phyloP scores from a whole-genome alignment of 1,284 basidiomycete species.

The Malassezia sp. region DNA sequence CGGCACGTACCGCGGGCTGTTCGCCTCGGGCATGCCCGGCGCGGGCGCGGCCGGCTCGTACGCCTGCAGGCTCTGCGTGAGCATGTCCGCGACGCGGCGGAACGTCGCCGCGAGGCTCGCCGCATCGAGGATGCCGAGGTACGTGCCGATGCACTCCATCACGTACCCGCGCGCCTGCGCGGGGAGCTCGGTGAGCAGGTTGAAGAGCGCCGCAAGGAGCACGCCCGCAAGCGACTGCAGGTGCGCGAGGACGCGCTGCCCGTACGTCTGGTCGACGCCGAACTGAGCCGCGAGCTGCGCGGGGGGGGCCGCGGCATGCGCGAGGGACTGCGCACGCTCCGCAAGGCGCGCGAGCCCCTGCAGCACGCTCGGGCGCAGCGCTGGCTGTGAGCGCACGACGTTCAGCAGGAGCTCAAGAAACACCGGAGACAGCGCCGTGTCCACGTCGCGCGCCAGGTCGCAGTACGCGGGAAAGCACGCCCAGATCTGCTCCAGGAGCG shows the following conservation, averaged over 20 bases:
- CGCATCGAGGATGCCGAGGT: conserved; percentile 62
- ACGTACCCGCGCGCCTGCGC: conserved; percentile 67
- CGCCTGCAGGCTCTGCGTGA: conserved; percentile 59
- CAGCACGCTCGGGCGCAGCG: conserved; percentile 69
- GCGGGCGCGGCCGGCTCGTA: conserved; percentile 17
- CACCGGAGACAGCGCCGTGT: conserved; percentile 24
- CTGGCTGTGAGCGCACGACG: conserved; percentile 74
- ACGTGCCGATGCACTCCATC: conserved; percentile 78
- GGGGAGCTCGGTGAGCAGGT: conserved; percentile 78
- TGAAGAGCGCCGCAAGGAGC: conserved; percentile 88
- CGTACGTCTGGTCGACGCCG: conserved; percentile 55
- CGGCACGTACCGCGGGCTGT: conserved; percentile 22
- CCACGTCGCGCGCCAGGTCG: conserved; percentile 73
- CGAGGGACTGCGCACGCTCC: conserved; percentile 57
- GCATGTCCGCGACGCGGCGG: conserved; percentile 63
- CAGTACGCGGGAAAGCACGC: conserved; percentile 55
- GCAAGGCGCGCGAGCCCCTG: conserved; percentile 70
- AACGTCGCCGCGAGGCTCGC: conserved; percentile 64
- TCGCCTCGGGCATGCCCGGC: conserved; percentile 14
- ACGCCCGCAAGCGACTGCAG: conserved; percentile 71
- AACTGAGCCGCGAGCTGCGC: conserved; percentile 52
- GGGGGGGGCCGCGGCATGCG: conserved; percentile 49
- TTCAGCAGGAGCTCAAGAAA: conserved; percentile 64
- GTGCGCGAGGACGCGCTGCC: conserved; percentile 60
- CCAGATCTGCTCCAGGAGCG: conserved; percentile 87